Evolutionary conservation across 2,329 filamentous ascomycete species (phyloP).

Genomic region (Neofusicoccum sp.): DNA sequence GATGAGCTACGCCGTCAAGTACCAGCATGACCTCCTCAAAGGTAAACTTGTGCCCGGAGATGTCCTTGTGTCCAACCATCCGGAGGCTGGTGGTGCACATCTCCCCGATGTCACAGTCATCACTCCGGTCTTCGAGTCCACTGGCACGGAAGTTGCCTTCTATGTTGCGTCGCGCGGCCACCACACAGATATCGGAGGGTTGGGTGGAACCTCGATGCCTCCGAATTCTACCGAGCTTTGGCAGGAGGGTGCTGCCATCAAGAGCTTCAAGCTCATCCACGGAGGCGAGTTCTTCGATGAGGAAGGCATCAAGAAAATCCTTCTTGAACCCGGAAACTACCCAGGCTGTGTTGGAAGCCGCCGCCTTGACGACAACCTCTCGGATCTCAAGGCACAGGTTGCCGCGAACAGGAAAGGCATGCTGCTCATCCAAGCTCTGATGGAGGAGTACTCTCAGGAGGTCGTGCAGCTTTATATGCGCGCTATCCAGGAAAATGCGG

Average conservation of each 20-base stretch:
- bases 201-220: constrained; percentile 45
- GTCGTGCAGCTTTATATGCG: constrained; percentile 47
- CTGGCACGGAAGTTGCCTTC: constrained; percentile 29
- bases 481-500: constrained; percentile 41
- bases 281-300: constrained; percentile 41
- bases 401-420: constrained; percentile 39
- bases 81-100: constrained; percentile 32
- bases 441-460: constrained; percentile 38
- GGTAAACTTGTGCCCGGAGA: constrained; percentile 30
- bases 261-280: constrained; percentile 43
- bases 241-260: constrained; percentile 52
- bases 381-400: constrained; percentile 40
- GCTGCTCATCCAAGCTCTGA: constrained; percentile 38
- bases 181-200: constrained; percentile 34
- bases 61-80: constrained; percentile 33
- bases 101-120: constrained; percentile 34
- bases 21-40: constrained; percentile 29
- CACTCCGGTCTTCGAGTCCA: constrained; percentile 30
- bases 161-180: constrained; percentile 33
- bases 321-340: constrained; percentile 32
- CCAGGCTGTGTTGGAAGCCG: constrained; percentile 37
- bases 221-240: constrained; percentile 50
- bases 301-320: constrained; percentile 32
- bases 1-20: constrained; percentile 32
- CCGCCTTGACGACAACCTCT: constrained; percentile 37